A percentile compares a stretch with the other conserved stretches of the same genome.
Conservation (phyloP, 2,329 filamentous ascomycete species). For the Thermochaetoides dissita region DNA sequence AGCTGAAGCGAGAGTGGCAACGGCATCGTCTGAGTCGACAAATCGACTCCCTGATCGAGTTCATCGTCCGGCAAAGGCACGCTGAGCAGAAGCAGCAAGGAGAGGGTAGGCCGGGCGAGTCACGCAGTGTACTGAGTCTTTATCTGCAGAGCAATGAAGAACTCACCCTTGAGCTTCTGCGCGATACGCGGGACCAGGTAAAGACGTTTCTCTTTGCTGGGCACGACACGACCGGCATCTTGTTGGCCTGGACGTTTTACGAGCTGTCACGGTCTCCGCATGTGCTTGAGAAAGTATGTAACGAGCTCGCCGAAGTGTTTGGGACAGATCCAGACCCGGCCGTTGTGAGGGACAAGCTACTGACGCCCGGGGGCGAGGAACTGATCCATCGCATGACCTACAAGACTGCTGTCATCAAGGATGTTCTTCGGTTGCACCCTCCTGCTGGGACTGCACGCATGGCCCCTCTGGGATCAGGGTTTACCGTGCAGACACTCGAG, state of each 20-base stretch:
- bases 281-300: constrained; percentile 17
- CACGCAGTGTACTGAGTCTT: constrained; percentile 22
- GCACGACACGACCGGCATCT: constrained; percentile 26
- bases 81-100: constrained; percentile 5
- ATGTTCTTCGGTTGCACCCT: constrained; percentile 22
- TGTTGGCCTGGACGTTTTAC: constrained; percentile 25
- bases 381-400: constrained; percentile 22
- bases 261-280: constrained; percentile 22
- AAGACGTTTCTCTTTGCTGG: constrained; percentile 28
- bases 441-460: constrained; percentile 21
- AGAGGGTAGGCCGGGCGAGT: neutral
- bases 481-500: constrained; percentile 18
- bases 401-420: constrained; percentile 25
- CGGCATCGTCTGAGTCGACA: constrained; percentile 12
- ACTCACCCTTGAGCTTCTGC: constrained; percentile 17
- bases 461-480: constrained; percentile 15
- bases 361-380: constrained; percentile 16
- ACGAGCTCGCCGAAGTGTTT: constrained; percentile 24
- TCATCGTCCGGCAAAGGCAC: constrained; percentile 16
- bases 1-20: constrained; percentile 7
- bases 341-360: constrained; percentile 16
- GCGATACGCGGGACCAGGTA: constrained; percentile 23
- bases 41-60: constrained; percentile 15
- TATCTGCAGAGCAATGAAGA: constrained; percentile 18
- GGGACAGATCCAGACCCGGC: constrained; percentile 18